Conservation (phyloP, 495 filamentous ascomycete genomes). For the Astrothelium subdiscretum region DNA sequence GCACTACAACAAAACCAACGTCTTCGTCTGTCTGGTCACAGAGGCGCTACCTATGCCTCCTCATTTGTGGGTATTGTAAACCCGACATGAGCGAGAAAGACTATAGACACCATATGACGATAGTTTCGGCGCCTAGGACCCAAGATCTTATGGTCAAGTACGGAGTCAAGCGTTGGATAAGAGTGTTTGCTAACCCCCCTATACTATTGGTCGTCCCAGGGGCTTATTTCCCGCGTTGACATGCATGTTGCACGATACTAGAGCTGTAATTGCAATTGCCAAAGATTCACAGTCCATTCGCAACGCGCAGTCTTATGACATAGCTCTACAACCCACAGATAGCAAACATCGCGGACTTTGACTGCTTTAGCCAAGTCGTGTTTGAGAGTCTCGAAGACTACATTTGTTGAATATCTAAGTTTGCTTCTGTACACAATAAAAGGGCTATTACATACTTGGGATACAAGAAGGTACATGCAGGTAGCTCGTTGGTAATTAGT, state of each 20-base stretch:
- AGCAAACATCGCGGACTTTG: conserved; percentile 29
- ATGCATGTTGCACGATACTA: conserved; percentile 5
- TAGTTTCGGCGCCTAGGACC: conserved; percentile 34
- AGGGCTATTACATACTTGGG: no score
- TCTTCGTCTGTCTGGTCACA: not conserved
- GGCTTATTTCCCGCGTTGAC: conserved; percentile 11
- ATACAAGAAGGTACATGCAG: no score
- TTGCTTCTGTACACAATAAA: no score
- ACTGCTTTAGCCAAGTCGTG: conserved; percentile 34
- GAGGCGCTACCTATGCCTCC: conserved; percentile 4
- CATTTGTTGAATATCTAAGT: no score
- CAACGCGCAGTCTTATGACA: conserved; percentile 29
- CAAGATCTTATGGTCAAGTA: conserved; percentile 37
- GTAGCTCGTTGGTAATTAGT: no score
- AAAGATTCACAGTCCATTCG: conserved; percentile 32
- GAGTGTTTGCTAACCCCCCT: conserved; percentile 11
- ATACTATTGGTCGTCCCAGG: not conserved
- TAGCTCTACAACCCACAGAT: conserved; percentile 31
- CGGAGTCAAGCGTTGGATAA: conserved; percentile 31
- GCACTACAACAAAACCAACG: not conserved
- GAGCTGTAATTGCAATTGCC: not conserved
- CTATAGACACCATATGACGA: conserved; percentile 18
- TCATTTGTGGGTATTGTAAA: conserved; percentile 32
- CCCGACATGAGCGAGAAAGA: conserved; percentile 32
- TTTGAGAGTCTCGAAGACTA: conserved; percentile 32